Evolutionary conservation across 495 filamentous ascomycete genomes (phyloP).

Genomic region (Annulohypoxylon moriforme): DNA sequence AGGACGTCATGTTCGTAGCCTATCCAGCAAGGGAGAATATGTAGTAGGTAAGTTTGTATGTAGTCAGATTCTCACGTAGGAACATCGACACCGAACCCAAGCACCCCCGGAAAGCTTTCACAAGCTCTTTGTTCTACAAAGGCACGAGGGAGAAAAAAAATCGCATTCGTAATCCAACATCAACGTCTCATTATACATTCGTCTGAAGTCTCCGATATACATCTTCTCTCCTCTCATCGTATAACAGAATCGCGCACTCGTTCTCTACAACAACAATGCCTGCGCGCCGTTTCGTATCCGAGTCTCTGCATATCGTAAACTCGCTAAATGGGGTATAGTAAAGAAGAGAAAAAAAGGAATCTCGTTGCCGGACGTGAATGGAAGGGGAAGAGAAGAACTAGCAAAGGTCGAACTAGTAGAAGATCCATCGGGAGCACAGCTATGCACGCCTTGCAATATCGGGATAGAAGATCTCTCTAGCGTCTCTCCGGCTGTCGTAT

Average conservation of each 20-base stretch:
- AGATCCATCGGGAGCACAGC: background rate
- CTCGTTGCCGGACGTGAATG: background rate
- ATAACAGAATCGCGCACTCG: background rate
- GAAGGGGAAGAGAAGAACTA: background rate
- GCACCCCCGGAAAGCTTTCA: background rate
- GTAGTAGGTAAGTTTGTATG: too few relatives aligned
- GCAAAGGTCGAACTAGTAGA: background rate
- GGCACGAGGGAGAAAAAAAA: background rate
- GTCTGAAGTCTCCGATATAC: constrained; percentile 22
- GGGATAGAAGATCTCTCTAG: constrained; percentile 6
- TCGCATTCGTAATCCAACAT: constrained; percentile 27
- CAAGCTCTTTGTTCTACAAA: background rate
- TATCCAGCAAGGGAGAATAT: background rate
- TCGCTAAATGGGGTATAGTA: constrained; percentile 36
- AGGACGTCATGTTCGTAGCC: too few relatives aligned
- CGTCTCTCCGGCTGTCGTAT: background rate
- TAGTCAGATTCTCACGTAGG: background rate
- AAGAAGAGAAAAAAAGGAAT: constrained; percentile 1
- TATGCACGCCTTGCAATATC: background rate
- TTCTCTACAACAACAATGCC: constrained; percentile 11
- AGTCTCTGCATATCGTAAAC: constrained; percentile 12
- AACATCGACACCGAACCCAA: constrained; percentile 4
- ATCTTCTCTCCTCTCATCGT: constrained; percentile 9
- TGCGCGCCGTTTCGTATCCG: constrained; percentile 4
- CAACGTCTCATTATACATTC: constrained; percentile 32